These are phyloP conservation scores for Hortiboletus campestris DNA, from an alignment of 768 basidiomycete genomes.

Conservation along the genomic window DNA sequence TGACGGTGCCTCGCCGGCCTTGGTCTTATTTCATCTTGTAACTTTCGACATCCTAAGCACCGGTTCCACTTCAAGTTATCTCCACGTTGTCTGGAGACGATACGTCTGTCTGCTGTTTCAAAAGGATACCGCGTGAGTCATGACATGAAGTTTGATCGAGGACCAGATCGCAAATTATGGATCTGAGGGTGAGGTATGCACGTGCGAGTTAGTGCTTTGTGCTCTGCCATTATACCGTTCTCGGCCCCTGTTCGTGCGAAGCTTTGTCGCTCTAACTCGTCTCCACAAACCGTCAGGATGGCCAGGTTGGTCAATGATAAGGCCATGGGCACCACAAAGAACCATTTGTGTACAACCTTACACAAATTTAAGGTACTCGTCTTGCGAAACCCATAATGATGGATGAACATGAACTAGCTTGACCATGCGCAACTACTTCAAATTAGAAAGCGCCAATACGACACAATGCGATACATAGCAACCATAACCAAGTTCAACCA, in stretches of 20 bases:
- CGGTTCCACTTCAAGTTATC: not conserved
- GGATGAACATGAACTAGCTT: not conserved
- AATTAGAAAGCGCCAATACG: not conserved
- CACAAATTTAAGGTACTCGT: not conserved
- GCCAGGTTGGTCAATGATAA: too few relatives aligned
- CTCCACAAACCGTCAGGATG: not conserved
- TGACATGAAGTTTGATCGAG: not conserved
- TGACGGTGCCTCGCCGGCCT: not conserved
- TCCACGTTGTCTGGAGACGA: not conserved
- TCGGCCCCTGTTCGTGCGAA: too few relatives aligned
- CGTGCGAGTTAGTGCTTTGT: too few relatives aligned
- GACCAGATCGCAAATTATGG: too few relatives aligned
- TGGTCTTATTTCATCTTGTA: not conserved
- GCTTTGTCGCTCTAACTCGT: too few relatives aligned
- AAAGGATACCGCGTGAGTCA: not conserved
- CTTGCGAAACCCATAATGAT: not conserved
- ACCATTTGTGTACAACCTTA: too few relatives aligned
- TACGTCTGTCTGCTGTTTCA: not conserved
- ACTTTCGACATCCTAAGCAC: too few relatives aligned
- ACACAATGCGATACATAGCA: not conserved
- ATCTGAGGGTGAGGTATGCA: too few relatives aligned
- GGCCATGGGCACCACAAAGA: too few relatives aligned
- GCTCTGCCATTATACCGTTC: too few relatives aligned
- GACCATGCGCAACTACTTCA: not conserved
- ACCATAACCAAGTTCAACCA: not conserved